Evolutionary conservation across 441 rosid species (phyloP), one percentile per base, ranked within the genome.

Genomic region (Dalechampia spathulata): DNA sequence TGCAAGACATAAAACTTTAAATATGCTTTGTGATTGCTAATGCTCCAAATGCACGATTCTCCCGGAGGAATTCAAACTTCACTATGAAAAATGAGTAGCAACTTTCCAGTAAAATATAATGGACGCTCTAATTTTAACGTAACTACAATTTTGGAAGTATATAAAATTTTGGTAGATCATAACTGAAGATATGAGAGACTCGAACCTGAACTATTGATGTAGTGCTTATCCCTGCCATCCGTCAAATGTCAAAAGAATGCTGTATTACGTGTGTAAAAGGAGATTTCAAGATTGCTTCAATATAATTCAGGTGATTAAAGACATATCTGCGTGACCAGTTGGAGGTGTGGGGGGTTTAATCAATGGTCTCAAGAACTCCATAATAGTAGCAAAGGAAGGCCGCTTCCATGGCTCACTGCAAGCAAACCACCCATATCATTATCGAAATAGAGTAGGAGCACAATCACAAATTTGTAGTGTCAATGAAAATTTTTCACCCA

Each of bases 341-440:
- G 72, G 84, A 52, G 94, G 78, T 7, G 75, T 72, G 5, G 83
- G 77, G 43, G 81, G 62, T 70, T 81, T 87, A 39, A 86, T 87
- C 84, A 93, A 72, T 17, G 78, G 75, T 75, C 65, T 85, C 68
- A 93, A 72, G 48, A 85, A 67, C 14, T 90, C 99, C 99, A 93
- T 90, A 55, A 93, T 85, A 7, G 60, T 67, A 26, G 83, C 74
- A 70, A 93, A 93, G 52, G 99, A 93, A 46, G 99, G 99, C 19
- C 99, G 93, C 67, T 87, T 83, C 95, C 96, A 66, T n/a, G 99
- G 85, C 61, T 87, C 99, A 22, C 99, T 93, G 82, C 70, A 69
- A 48, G 26, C 50, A 40, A 65, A 40, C 39, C 44, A 65, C 60
- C 50, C 57, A 27, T 39, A 36, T 49, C 44, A 64, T 16, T 45